Evolutionary conservation across 2,329 filamentous ascomycete genomes (phyloP).

Genomic region (Beauveria sp.): DNA sequence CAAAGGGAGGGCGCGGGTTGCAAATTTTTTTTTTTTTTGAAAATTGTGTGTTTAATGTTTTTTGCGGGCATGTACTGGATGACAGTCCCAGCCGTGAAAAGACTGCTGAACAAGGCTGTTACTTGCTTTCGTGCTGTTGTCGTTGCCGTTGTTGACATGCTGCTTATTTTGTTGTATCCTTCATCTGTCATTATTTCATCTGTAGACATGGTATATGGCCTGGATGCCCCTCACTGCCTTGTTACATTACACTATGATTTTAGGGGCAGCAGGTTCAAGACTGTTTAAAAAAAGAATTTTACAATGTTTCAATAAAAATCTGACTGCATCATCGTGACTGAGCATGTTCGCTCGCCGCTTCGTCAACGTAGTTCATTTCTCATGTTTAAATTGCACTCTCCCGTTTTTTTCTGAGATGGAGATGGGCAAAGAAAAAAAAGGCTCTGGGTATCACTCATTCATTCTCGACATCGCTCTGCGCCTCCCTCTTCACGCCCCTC

Average conservation of each 20-base stretch:
- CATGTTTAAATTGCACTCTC: not conserved
- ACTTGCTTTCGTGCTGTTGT: not conserved
- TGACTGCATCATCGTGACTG: not conserved
- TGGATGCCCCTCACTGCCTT: not conserved
- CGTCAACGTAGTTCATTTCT: not conserved
- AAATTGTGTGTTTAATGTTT: not conserved
- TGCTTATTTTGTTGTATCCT: constrained; percentile 6
- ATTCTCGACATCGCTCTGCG: constrained; percentile 4
- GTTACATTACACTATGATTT: not conserved
- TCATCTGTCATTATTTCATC: constrained; percentile 10
- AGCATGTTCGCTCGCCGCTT: no score
- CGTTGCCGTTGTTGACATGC: not conserved
- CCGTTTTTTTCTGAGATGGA: not conserved
- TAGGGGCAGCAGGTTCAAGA: not conserved
- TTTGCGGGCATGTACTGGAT: constrained; percentile 1
- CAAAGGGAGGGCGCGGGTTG: constrained; percentile 5
- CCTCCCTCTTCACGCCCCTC: constrained; percentile 4
- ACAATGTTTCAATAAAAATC: not conserved
- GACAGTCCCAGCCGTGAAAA: not conserved
- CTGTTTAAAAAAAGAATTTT: not conserved
- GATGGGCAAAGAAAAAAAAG: not conserved
- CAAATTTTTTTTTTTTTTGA: not conserved
- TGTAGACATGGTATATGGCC: constrained; percentile 5
- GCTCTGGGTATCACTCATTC: not conserved
- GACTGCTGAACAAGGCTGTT: not conserved